Evolutionary conservation across 2,329 filamentous ascomycete genomes (phyloP), one percentile per base, ranked within the genome.

Genomic region (Trichoderma hamatum): DNA sequence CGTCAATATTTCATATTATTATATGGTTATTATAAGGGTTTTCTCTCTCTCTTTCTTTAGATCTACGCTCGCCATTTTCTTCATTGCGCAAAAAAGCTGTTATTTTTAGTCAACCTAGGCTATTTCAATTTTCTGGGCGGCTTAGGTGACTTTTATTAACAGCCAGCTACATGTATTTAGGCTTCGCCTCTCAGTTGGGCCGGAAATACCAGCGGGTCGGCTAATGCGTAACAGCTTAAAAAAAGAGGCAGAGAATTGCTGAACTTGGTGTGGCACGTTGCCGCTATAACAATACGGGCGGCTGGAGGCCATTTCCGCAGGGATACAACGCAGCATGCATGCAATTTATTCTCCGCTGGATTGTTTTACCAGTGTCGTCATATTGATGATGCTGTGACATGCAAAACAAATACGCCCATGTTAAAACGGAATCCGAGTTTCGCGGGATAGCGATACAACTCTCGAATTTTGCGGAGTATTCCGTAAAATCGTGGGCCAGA

Each of bases 311-410:
- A 10, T 36, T 3, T 63, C 26, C n/a, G 16, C 46, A 10, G 16
- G 43, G 21, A 52, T 19, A 19, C 14, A 13, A 26, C n/a, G 30
- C n/a, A n/a, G n/a, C n/a, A n/a, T n/a, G 24, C 11, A 63, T 21
- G n/a, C 10, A 1, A n/a, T 49, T 49, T 49, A 49, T 49, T 49
- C 24, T 49, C 46, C 46, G 46, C 46, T 13, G 60, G 10, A 52
- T 24, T 36, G 28, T 32, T 34, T 16, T 24, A 14, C 28, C 21
- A 52, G 19, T 63, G 60, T 36, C 60, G 60, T 63, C 60, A 63
- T 52, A 21, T 51, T 63, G 60, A 63, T 52, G 60, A 36, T 34
- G 60, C 60, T 14, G 46, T 63, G 39, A 24, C 60, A 36, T n/a
- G 4, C 14, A 13, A 9, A 60, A 10, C 19, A 52, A n/a, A 52